These are phyloP conservation scores for Zygoascus bituminiphila DNA, from an alignment of 805 yeast genomes.

Conservation along the genomic window DNA sequence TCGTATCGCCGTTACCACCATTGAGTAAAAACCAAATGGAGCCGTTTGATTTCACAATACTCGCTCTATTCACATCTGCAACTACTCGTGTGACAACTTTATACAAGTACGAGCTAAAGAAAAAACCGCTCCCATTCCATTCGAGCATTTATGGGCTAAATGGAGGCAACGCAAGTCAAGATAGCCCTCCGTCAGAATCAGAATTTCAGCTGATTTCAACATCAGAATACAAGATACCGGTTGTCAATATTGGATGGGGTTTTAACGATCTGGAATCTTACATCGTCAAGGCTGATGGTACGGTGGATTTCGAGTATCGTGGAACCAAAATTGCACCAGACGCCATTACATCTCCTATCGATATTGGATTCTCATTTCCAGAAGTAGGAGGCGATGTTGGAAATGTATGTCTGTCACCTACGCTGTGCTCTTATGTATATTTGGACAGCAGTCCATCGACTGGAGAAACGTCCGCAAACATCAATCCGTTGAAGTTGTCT, in stretches of 20 bases:
- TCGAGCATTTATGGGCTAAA: slow-evolving; percentile 15
- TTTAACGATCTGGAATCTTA: slow-evolving; percentile 14
- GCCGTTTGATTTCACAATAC: not conserved
- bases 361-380: slow-evolving; percentile 14
- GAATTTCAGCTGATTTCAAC: slow-evolving; percentile 7
- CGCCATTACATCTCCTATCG: slow-evolving; percentile 16
- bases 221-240: slow-evolving; percentile 8
- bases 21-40: slow-evolving; percentile 2
- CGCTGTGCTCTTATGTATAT: slow-evolving; percentile 23
- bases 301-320: slow-evolving; percentile 13
- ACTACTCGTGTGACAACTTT: slow-evolving; percentile 3
- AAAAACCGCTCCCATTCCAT: slow-evolving; percentile 13
- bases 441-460: not conserved
- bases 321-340: slow-evolving; percentile 9
- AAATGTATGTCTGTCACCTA: slow-evolving; percentile 29
- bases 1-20: slow-evolving; percentile 6
- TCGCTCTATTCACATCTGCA: not conserved
- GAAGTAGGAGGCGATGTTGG: slow-evolving; percentile 11
- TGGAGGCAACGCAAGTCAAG: not conserved
- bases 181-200: not conserved
- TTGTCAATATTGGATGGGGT: slow-evolving; percentile 9
- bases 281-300: slow-evolving; percentile 12
- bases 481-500: not conserved
- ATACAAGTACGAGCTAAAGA: slow-evolving; percentile 10
- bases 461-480: not conserved